A percentile compares a stretch with the other conserved stretches of the same genome.
phyloP scores from a whole-genome alignment of 305 asterid genomes.

The Fraxinus nigra region DNA sequence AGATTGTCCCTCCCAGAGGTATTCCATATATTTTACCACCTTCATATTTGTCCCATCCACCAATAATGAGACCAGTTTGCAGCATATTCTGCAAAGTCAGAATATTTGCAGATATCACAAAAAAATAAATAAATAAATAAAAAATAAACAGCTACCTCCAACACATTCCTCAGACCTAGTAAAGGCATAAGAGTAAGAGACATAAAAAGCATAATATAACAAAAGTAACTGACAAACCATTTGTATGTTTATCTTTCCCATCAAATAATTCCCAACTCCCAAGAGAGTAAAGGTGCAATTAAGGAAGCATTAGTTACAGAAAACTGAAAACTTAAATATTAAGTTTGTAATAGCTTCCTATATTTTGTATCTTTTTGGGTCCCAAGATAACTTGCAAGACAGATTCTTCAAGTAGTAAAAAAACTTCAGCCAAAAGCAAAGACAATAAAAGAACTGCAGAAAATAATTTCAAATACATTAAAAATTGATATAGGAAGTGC shows the following conservation, averaged over 20 bases:
- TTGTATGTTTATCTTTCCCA: neutral
- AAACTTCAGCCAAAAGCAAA: neutral
- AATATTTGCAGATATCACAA: neutral
- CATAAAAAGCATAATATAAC: neutral
- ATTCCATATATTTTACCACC: slow-evolving; percentile 94
- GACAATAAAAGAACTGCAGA: neutral
- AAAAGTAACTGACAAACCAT: neutral
- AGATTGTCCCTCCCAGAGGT: slow-evolving; percentile 88
- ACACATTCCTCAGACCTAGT: slow-evolving; percentile 6
- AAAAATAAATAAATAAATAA: neutral
- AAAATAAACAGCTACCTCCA: slow-evolving; percentile 10
- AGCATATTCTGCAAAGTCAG: slow-evolving; percentile 43
- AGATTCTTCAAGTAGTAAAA: neutral
- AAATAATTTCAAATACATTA: neutral
- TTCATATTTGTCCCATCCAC: slow-evolving; percentile 98
- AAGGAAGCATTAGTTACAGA: neutral
- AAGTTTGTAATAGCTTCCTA: neutral
- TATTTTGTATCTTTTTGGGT: neutral
- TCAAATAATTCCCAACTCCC: neutral
- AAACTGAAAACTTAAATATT: neutral
- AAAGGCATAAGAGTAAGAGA: neutral
- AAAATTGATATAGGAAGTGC: neutral
- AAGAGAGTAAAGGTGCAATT: neutral
- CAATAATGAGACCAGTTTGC: slow-evolving; percentile 94
- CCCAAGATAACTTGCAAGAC: neutral